Conservation (phyloP, 352 stramenopile species). For the Achlya hypogyna region DNA sequence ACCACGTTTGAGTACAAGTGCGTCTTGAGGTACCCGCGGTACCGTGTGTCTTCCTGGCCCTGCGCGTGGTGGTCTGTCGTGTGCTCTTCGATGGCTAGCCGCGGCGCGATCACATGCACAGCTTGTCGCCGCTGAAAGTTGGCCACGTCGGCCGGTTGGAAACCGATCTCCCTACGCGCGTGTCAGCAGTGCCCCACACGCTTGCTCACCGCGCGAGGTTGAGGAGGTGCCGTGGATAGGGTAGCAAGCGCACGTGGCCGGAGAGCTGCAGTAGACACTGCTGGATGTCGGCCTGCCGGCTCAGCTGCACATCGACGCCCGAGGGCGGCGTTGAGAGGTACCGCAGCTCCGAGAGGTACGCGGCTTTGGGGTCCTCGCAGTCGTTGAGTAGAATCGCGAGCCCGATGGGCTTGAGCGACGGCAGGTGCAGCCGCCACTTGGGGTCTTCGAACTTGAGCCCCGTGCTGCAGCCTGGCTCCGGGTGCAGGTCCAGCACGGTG, state of each 20-base stretch:
- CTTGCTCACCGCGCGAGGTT: constrained; percentile 39
- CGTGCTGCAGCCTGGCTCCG: constrained; percentile 59
- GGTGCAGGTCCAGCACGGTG: constrained; percentile 72
- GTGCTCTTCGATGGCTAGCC: constrained; percentile 71
- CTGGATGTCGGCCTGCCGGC: constrained; percentile 31
- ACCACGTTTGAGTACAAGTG: constrained; percentile 80
- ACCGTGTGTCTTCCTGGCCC: constrained; percentile 73
- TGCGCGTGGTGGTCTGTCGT: constrained; percentile 80
- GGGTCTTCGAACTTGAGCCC: constrained; percentile 81
- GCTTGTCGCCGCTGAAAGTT: constrained; percentile 58
- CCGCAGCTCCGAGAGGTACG: constrained; percentile 58
- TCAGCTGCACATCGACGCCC: not conserved
- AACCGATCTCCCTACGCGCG: constrained; percentile 55
- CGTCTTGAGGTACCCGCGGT: constrained; percentile 75
- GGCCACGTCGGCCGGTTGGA: constrained; percentile 52
- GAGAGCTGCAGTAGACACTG: constrained; percentile 72
- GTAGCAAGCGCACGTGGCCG: constrained; percentile 75
- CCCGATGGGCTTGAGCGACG: constrained; percentile 71
- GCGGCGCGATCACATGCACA: constrained; percentile 76
- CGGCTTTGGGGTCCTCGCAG: constrained; percentile 45
- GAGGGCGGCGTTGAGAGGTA: constrained; percentile 31
- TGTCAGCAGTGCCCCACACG: not conserved
- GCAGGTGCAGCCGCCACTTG: constrained; percentile 69
- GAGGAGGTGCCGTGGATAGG: constrained; percentile 70
- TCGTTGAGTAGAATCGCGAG: constrained; percentile 77